Conservation (phyloP, 345 rosid species). For the Barbarea vulgaris region DNA sequence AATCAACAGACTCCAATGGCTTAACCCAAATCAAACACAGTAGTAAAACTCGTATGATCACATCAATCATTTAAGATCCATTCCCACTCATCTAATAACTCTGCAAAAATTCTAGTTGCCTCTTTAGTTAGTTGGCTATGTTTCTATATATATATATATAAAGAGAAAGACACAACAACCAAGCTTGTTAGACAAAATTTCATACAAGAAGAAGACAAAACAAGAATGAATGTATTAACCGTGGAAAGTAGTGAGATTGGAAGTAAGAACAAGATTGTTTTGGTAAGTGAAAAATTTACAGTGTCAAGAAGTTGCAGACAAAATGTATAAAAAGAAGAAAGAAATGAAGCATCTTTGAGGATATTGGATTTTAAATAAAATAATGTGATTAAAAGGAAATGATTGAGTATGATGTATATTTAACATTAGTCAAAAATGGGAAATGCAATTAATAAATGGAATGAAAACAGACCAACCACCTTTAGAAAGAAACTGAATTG, state of each 20-base stretch:
- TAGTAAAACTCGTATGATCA: constrained; percentile 25
- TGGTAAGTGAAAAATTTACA: background rate
- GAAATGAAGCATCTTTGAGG: constrained; percentile 34
- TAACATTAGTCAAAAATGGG: constrained; percentile 26
- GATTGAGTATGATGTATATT: constrained; percentile 16
- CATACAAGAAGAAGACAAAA: background rate
- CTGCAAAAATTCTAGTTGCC: constrained; percentile 16
- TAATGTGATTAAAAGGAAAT: constrained; percentile 30
- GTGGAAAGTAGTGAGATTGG: constrained; percentile 12
- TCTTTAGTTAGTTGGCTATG: constrained; percentile 18
- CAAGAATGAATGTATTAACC: constrained; percentile 30
- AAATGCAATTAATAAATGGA: constrained; percentile 32
- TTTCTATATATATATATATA: background rate
- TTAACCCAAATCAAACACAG: constrained; percentile 20
- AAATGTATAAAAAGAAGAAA: constrained; percentile 27
- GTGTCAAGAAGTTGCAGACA: constrained; percentile 34
- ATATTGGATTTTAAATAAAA: background rate
- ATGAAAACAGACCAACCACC: constrained; percentile 55
- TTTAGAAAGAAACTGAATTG: constrained; percentile 59
- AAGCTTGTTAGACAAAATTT: background rate
- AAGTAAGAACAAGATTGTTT: constrained; percentile 15
- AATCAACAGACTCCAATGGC: constrained; percentile 5
- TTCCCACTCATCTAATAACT: constrained; percentile 6
- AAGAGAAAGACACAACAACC: constrained; percentile 23
- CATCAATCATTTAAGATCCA: constrained; percentile 27